Conservation (phyloP, 116 monocot species). For the Trichopus zeylanicus region DNA sequence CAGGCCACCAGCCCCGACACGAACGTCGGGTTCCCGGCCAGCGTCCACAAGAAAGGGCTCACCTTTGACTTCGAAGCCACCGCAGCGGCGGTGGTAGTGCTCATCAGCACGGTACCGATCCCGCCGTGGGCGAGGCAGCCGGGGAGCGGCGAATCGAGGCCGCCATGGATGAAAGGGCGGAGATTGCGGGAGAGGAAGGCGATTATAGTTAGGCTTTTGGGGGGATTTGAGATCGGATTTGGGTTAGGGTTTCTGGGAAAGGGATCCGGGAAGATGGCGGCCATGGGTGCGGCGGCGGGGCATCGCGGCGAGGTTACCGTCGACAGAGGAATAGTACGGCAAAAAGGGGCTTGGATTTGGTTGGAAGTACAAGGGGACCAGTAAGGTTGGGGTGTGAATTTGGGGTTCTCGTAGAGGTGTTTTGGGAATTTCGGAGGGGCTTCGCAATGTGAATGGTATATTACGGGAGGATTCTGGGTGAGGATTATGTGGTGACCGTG, state of each 20-base stretch:
- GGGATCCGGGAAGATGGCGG: neutral
- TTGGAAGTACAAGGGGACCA: neutral
- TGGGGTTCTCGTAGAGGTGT: neutral
- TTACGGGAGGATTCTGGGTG: no score
- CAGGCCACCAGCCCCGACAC: constrained; percentile 72
- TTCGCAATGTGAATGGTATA: no score
- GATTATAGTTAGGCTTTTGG: neutral
- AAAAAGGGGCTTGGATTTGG: neutral
- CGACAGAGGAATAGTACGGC: neutral
- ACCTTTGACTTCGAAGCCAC: constrained; percentile 23
- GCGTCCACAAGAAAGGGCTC: constrained; percentile 41
- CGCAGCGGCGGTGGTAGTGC: constrained; percentile 33
- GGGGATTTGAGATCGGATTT: neutral
- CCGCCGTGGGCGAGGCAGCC: constrained; percentile 26
- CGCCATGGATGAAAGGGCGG: neutral
- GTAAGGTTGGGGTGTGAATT: neutral
- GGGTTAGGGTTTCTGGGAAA: neutral
- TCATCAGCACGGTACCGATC: constrained; percentile 37
- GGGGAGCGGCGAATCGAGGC: neutral
- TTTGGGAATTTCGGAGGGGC: constrained; percentile 22
- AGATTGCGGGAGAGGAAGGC: neutral
- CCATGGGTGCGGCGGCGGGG: neutral
- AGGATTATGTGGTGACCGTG: no score
- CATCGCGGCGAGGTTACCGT: neutral
- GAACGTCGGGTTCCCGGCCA: constrained; percentile 83